phyloP scores from a whole-genome alignment of 1,139 yeast species.

The Geotrichum phurueaensis region DNA sequence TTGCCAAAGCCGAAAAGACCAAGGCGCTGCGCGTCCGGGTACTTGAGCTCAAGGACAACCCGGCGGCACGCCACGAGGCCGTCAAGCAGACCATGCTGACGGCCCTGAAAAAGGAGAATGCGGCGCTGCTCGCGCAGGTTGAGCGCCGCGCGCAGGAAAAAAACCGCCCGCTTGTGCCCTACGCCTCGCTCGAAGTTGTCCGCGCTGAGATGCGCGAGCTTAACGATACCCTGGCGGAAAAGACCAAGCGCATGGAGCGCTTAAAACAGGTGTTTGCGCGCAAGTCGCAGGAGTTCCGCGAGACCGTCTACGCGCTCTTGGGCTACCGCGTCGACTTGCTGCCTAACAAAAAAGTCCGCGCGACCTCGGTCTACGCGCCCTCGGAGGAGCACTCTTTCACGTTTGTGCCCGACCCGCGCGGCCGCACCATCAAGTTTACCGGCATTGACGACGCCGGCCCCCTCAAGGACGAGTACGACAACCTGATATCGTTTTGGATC shows the following conservation, averaged over 20 bases:
- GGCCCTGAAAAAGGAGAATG: constrained; percentile 54
- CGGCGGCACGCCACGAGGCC: constrained; percentile 58
- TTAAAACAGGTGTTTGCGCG: constrained; percentile 59
- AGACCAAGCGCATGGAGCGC: constrained; percentile 53
- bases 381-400: constrained; percentile 34
- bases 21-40: constrained; percentile 40
- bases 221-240: constrained; percentile 46
- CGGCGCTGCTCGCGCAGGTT: constrained; percentile 41
- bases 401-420: constrained; percentile 35
- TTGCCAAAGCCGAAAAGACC: constrained; percentile 33
- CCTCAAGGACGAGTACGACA: constrained; percentile 48
- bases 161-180: constrained; percentile 43
- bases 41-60: constrained; percentile 62
- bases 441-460: constrained; percentile 31
- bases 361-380: constrained; percentile 50
- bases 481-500: constrained; percentile 61
- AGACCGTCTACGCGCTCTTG: constrained; percentile 59
- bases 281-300: constrained; percentile 68
- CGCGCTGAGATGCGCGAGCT: constrained; percentile 49
- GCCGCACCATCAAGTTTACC: constrained; percentile 30
- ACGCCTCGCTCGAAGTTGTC: constrained; percentile 58
- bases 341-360: constrained; percentile 59
- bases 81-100: constrained; percentile 53
- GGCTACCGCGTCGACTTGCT: constrained; percentile 73
- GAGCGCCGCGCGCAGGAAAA: constrained; percentile 22